Base-by-base conservation (phyloP, 768 basidiomycete genomes). In the Calocybe indica region DNA sequence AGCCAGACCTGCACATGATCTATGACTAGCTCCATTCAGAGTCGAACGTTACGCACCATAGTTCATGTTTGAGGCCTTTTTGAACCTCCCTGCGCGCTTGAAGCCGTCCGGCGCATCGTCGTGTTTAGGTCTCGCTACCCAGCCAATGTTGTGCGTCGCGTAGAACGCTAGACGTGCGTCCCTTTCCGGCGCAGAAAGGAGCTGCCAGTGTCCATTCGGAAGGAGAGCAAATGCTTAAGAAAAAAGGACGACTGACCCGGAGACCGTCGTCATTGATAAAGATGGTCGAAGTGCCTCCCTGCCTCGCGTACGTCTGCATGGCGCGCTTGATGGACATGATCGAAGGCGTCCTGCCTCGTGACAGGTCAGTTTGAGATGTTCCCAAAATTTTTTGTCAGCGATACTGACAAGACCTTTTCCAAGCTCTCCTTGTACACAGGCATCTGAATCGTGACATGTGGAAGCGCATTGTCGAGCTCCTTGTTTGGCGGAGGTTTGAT, bases 51-150 rank as follows among this genome's bases (percentile, higher is more conserved):
- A 56, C 55, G 0, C 39, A 58, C 78, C 89, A 56, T 85, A 92
- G 61, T 94, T 95, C 85, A 94, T 83, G 65, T 95, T 95, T 11
- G 82, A 84, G 1, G 91, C 91, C 66, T 95, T 95, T 73, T 95
- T 95, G 75, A 95, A 95, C 14, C 91, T 77, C 31, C 92, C 92
- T 4, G 85, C 83, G 36, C 76, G 81, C 71, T 64, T 78, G 68
- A 76, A 84, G 2, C 36, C 35, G 2, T 48, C 51, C 1, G 41
- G 48, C 3, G 37, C 7, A 6, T 42, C 52, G 9, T 52, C 55
- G 41, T 56, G 49, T 12, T 44, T 48, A 2, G 55, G 55, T 39
- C 55, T 15, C 1, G 55, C 55, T 10, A 56, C 52, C 55, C 55
- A 56, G 31, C 49, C 55, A 29, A 56, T 49, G 0, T 43, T 45